phyloP scores from a whole-genome alignment of 148 eudicot species.

The Fagopyrum esculentum region DNA sequence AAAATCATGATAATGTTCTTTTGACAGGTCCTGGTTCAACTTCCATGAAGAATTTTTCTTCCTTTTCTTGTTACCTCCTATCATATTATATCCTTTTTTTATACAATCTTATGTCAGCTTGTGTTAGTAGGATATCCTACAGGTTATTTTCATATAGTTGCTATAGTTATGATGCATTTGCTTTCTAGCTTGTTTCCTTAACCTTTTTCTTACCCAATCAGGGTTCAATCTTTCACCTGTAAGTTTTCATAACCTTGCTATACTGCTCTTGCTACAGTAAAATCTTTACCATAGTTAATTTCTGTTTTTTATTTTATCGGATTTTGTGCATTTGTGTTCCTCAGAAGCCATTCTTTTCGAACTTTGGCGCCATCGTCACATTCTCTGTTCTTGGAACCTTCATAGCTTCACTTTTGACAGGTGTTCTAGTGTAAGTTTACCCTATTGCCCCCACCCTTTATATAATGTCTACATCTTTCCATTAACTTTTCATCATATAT shows the following conservation, averaged over 20 bases:
- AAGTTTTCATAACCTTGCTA: slow-evolving; percentile 27
- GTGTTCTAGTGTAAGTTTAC: slow-evolving; percentile 79
- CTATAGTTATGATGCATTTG: slow-evolving; percentile 12
- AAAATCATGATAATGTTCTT: not conserved
- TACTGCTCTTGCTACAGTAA: not conserved
- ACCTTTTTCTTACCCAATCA: slow-evolving; percentile 76
- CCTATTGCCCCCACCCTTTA: not conserved
- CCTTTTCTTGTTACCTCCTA: slow-evolving; percentile 91
- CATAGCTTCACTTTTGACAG: slow-evolving; percentile 81
- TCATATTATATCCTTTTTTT: slow-evolving; percentile 83
- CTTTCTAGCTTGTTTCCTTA: slow-evolving; percentile 33
- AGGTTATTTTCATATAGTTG: not conserved
- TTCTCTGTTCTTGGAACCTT: slow-evolving; percentile 90
- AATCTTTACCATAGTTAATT: not conserved
- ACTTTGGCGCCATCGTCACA: slow-evolving; percentile 95
- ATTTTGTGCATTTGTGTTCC: slow-evolving; percentile 8
- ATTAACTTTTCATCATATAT: not conserved
- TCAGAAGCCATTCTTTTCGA: slow-evolving; percentile 99
- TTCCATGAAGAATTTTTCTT: slow-evolving; percentile 99
- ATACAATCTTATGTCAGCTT: not conserved
- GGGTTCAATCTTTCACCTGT: slow-evolving; percentile 96
- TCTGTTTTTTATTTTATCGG: not conserved
- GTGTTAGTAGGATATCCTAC: not conserved
- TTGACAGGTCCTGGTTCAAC: slow-evolving; percentile 90
- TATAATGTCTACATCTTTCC: slow-evolving; percentile 8